Evolutionary conservation across 768 basidiomycete genomes (phyloP).

Genomic region (Hygrocybe coccinea): DNA sequence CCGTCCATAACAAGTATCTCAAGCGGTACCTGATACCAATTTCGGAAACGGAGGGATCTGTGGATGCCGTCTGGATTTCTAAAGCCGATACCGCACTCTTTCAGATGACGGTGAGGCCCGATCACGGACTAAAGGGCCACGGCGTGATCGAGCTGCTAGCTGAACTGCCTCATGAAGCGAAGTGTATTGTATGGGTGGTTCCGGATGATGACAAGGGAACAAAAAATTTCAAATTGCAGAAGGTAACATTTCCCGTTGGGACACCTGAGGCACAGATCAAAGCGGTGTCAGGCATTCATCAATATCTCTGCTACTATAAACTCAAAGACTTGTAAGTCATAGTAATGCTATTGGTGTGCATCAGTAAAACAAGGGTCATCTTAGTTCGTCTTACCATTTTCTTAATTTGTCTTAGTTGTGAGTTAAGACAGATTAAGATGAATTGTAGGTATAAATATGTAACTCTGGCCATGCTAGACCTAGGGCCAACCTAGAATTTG

Average conservation of each 20-base stretch:
- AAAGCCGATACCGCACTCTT: slow-evolving; percentile 9
- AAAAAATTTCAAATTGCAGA: slow-evolving; percentile 1
- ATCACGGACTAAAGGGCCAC: slow-evolving; percentile 7
- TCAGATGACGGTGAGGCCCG: slow-evolving; percentile 12
- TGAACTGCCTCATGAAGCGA: slow-evolving; percentile 5
- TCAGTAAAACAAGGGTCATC: too few species aligned
- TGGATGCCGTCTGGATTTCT: slow-evolving; percentile 10
- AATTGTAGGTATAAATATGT: too few species aligned
- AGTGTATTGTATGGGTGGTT: slow-evolving; percentile 7
- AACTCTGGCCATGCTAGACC: too few species aligned
- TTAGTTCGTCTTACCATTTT: too few species aligned
- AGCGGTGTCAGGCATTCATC: not conserved
- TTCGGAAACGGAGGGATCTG: slow-evolving; percentile 2
- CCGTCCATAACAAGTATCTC: slow-evolving; percentile 3
- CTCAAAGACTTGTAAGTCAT: too few species aligned
- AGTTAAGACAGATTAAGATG: too few species aligned
- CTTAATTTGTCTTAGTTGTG: too few species aligned
- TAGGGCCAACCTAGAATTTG: too few species aligned
- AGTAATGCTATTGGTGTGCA: too few species aligned
- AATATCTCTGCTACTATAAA: not conserved
- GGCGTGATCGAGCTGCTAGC: slow-evolving; percentile 6
- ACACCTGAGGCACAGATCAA: not conserved
- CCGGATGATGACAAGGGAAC: slow-evolving; percentile 1
- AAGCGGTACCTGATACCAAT: slow-evolving; percentile 6
- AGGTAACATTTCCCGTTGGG: slow-evolving; percentile 1